Evolutionary conservation across 176 grass and related monocot genomes (phyloP), one percentile per base, ranked within the genome.

Genomic region (Avena insularis): DNA sequence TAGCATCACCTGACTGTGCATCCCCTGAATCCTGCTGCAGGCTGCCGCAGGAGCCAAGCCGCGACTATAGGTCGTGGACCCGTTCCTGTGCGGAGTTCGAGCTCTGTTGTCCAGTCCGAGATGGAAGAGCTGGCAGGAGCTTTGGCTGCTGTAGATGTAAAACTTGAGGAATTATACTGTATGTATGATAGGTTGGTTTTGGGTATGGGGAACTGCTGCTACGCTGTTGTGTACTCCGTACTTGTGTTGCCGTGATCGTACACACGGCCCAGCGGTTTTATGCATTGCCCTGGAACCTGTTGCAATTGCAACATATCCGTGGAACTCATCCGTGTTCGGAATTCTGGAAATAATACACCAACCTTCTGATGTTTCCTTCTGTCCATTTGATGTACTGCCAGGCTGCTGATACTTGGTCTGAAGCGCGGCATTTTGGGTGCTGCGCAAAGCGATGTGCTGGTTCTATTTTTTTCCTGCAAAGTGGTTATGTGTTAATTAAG

Each of bases 11-110:
- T 77, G 53, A 91, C 21, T 31, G 43, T 70, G 69, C n/a, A 23
- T 87, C n/a, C 58, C 25, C 65, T 17, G 15, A 59, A 64, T 72
- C 87, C 56, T 57, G 27, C 27, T 81, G 76, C 85, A 91, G 89
- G 81, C 85, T 81, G 59, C 85, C 60, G 33, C 49, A 70, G 68
- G 58, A 77, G 77, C 43, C 8, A 80, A 40, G 21, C 59, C 89
- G 0, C 89, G 69, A 5, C 85, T 91, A 3, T 91, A 84, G 51
- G 50, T 48, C 9, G 25, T 67, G 2, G 2, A 2, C 8, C 25
- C 13, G 1, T 70, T 36, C 36, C 17, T 25, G 12, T 60, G 64
- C 1, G 11, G 19, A 51, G 5, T 40, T 38, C 5, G 29, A 43
- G 25, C 27, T 49, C 3, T n/a, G 27, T 73, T 46, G 61, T 71